Conservation (phyloP, 306 rosid species). For the Elaeagnus macrophylla region DNA sequence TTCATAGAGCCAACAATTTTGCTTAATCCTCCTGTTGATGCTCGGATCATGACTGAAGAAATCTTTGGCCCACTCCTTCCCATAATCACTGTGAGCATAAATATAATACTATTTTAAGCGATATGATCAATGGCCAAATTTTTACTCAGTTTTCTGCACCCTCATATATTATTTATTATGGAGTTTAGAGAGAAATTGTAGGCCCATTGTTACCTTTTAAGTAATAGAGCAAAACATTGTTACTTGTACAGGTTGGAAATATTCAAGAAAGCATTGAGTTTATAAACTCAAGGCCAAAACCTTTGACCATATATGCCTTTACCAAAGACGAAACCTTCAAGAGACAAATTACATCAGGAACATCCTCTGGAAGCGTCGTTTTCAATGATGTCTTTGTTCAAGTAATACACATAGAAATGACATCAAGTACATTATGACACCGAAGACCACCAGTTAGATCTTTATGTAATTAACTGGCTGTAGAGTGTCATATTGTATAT, state of each 20-base stretch:
- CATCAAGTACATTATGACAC: too few species aligned
- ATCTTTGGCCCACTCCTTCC: constrained; percentile 91
- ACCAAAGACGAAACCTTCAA: constrained; percentile 56
- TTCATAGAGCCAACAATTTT: constrained; percentile 81
- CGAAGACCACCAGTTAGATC: too few species aligned
- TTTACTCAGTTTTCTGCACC: too few species aligned
- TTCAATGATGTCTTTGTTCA: constrained; percentile 77
- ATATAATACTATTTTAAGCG: too few species aligned
- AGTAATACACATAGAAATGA: constrained; percentile 24
- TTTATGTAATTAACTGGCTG: too few species aligned
- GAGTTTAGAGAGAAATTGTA: too few species aligned
- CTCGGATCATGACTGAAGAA: constrained; percentile 72
- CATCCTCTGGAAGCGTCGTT: constrained; percentile 80
- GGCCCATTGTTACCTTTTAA: neutral
- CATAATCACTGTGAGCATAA: constrained; percentile 64
- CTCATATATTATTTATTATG: too few species aligned
- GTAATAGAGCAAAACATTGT: neutral
- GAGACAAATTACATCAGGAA: constrained; percentile 48
- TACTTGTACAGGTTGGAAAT: constrained; percentile 43
- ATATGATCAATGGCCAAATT: too few species aligned
- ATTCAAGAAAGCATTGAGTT: constrained; percentile 64
- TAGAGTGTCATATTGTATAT: too few species aligned
- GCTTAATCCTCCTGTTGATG: constrained; percentile 71
- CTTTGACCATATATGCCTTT: constrained; percentile 76
- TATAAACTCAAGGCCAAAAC: constrained; percentile 73